Evolutionary conservation across 768 basidiomycete genomes (phyloP).

Genomic region (Crucibulum laeve): DNA sequence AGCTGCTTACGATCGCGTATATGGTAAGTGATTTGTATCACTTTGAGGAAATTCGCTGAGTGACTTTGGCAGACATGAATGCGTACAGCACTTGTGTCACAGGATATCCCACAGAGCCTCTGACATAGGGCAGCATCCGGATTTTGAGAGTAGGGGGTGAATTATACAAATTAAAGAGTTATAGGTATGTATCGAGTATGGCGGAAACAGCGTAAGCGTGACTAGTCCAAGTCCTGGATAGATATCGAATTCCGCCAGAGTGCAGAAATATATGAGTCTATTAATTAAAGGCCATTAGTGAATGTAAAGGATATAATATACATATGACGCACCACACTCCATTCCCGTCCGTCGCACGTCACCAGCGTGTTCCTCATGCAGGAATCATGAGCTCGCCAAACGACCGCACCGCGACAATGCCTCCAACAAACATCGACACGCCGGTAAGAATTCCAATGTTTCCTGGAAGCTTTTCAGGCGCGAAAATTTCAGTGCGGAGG

Average conservation of each 20-base stretch:
- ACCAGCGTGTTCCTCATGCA: slow-evolving; percentile 30
- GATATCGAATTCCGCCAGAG: no score
- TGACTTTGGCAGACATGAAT: no score
- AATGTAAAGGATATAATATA: background rate
- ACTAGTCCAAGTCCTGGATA: no score
- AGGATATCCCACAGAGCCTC: no score
- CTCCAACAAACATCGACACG: slow-evolving; percentile 62
- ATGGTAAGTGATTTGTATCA: no score
- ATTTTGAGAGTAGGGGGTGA: background rate
- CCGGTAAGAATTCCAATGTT: slow-evolving; percentile 70
- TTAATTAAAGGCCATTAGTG: no score
- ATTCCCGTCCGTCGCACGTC: background rate
- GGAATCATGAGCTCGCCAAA: slow-evolving; percentile 81
- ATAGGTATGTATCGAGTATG: no score
- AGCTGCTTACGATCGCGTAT: no score
- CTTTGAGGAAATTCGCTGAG: no score
- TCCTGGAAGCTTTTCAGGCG: slow-evolving; percentile 71
- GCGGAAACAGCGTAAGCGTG: no score
- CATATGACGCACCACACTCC: background rate
- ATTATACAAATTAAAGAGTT: background rate
- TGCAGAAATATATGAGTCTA: no score
- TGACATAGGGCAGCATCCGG: background rate
- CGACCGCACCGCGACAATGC: slow-evolving; percentile 64
- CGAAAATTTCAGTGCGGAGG: slow-evolving; percentile 59
- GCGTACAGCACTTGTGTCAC: no score